Percentiles rank a stretch among this genome's conserved stretches.
Conservation (phyloP, 768 basidiomycete species). For the Suillus subalutaceus region DNA sequence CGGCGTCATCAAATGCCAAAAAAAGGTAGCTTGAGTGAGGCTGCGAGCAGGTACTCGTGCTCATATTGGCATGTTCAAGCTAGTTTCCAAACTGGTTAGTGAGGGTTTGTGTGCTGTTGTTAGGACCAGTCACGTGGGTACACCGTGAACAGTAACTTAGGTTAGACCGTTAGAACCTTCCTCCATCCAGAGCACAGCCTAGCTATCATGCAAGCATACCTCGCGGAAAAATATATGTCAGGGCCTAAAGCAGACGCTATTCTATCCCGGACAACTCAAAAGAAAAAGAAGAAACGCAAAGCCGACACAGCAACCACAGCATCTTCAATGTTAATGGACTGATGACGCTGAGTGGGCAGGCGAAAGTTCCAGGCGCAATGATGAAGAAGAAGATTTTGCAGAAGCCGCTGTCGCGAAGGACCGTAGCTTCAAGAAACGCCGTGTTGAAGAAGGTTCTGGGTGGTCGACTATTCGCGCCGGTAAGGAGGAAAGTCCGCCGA, state of each 20-base stretch:
- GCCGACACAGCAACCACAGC: constrained; percentile 31
- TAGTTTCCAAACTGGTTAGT: too few relatives aligned
- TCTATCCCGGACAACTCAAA: constrained; percentile 60
- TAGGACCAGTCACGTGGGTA: not conserved
- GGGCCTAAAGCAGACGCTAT: constrained; percentile 97
- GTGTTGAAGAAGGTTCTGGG: constrained; percentile 52
- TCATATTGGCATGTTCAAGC: too few relatives aligned
- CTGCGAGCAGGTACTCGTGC: too few relatives aligned
- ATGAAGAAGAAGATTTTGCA: constrained; percentile 57
- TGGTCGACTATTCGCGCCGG: constrained; percentile 74
- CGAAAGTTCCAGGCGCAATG: constrained; percentile 45
- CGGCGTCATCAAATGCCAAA: too few relatives aligned
- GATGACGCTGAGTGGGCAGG: constrained; percentile 75
- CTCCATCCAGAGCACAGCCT: not conserved
- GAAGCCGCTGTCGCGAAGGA: constrained; percentile 76
- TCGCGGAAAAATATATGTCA: constrained; percentile 94
- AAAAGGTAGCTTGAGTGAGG: too few relatives aligned
- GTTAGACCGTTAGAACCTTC: not conserved
- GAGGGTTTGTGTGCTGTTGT: not conserved
- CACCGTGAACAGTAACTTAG: too few relatives aligned
- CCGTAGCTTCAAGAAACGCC: constrained; percentile 79
- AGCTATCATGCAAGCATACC: constrained; percentile 69
- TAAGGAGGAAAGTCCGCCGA: constrained; percentile 50
- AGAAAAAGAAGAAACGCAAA: constrained; percentile 76
- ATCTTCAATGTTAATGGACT: constrained; percentile 51